Evolutionary conservation across 225 moss, liverwort and hornwort genomes (phyloP), one percentile per base, ranked within the genome.

Genomic region (Anthoceros angustus): DNA sequence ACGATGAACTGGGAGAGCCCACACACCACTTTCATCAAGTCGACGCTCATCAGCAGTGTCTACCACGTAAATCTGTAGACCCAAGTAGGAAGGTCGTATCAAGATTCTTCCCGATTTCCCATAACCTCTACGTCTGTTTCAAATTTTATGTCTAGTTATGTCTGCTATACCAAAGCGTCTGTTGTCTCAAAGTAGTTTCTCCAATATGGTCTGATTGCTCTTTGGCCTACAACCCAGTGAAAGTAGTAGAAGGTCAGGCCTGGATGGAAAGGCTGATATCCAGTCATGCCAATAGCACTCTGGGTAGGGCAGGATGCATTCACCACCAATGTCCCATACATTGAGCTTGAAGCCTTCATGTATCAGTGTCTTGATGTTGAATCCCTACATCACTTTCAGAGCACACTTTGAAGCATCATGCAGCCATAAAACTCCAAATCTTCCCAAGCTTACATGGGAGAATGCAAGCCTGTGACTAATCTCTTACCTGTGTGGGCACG

Each of bases 291-390:
- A 62, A 49, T 21, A 14, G 66, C 49, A 66, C 42, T 32, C 32
- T 32, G 4, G 32, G 32, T 32, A 32, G 32, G 32, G 32, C 32
- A 32, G 32, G 32, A 32, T 32, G 1, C 11, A 12, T 18, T 21
- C 72, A 79, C 82, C 80, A 5, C 83, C 83, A 9, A 78, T 67
- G 65, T 80, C 83, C 83, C 80, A 83, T 25, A 80, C 75, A 0
- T 84, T 78, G 16, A 84, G 76, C 75, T 80, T 84, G 50, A 84
- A 76, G 4, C 72, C 76, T 43, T 74, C 73, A 26, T 78, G 78
- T 62, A 83, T 69, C 23, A 83, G 20, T 41, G 80, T 80, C 72
- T 64, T 70, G 61, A 83, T 74, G 62, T 83, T 80, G 42, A 83
- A 83, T 9, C 83, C 83, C 74, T 83, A 68, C 42, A 66, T 46